Conservation (phyloP, 345 rosid species). For the Turnera subulata region DNA sequence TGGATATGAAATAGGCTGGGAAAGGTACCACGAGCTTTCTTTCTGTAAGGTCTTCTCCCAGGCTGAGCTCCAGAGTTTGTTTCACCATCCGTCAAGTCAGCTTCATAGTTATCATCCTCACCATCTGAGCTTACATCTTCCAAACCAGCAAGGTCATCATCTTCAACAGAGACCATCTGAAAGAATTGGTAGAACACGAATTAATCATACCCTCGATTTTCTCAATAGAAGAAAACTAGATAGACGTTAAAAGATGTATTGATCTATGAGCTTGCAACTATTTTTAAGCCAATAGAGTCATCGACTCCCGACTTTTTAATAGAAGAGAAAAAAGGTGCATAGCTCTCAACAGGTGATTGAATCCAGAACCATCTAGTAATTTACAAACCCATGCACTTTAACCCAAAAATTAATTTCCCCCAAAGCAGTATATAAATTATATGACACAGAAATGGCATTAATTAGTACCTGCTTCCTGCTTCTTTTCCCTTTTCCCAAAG, state of each 20-base stretch:
- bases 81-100: conserved; percentile 82
- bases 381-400: too few species aligned
- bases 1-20: conserved; percentile 3
- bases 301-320: too few species aligned
- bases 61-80: conserved; percentile 65
- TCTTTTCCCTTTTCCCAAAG: conserved; percentile 95
- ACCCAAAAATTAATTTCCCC: too few species aligned
- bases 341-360: too few species aligned
- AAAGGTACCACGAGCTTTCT: conserved; percentile 68
- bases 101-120: conserved; percentile 96
- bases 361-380: too few species aligned
- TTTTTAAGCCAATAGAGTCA: conserved; percentile 2
- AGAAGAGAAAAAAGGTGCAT: too few species aligned
- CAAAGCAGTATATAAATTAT: neutral
- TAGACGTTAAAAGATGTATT: too few species aligned
- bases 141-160: conserved; percentile 98
- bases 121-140: conserved; percentile 97
- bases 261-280: neutral
- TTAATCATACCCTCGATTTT: neutral
- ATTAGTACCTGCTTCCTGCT: conserved; percentile 82
- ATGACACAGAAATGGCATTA: conserved; percentile 3
- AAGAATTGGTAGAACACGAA: conserved; percentile 3
- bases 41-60: conserved; percentile 70
- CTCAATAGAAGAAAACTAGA: neutral
- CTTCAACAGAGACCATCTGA: conserved; percentile 96